phyloP scores from a whole-genome alignment of 176 grass and related monocot species.

The Cenchrus fungigraminus region DNA sequence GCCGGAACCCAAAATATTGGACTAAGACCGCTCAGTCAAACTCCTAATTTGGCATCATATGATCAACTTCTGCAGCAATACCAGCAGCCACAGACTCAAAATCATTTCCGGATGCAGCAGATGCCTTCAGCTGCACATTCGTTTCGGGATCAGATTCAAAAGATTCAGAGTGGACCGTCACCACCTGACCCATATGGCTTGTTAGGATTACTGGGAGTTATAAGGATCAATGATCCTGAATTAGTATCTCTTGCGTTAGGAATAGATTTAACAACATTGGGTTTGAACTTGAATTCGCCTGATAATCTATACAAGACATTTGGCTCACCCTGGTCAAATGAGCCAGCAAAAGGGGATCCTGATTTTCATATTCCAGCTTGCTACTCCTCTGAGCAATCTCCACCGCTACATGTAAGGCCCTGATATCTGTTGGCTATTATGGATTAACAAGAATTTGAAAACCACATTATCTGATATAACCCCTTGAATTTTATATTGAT shows the following conservation, averaged over 20 bases:
- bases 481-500: neutral
- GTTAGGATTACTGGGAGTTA: constrained; percentile 78
- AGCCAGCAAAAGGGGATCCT: constrained; percentile 78
- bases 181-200: constrained; percentile 85
- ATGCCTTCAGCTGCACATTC: constrained; percentile 71
- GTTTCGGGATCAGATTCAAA: constrained; percentile 83
- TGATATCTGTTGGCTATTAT: constrained; percentile 8
- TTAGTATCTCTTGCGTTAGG: constrained; percentile 91
- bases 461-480: neutral
- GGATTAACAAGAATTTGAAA: neutral
- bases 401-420: constrained; percentile 61
- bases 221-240: constrained; percentile 79
- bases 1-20: constrained; percentile 63
- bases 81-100: constrained; percentile 78
- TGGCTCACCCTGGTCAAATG: constrained; percentile 93
- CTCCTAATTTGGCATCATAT: constrained; percentile 71
- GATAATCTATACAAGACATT: constrained; percentile 97
- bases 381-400: constrained; percentile 70
- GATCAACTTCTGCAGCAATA: constrained; percentile 96
- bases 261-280: constrained; percentile 87
- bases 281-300: constrained; percentile 86
- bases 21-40: constrained; percentile 69
- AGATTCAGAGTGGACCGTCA: constrained; percentile 59
- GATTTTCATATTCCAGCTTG: constrained; percentile 86
- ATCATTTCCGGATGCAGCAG: constrained; percentile 80